These are phyloP conservation scores for Penicillium flavigenum DNA, from an alignment of 495 filamentous ascomycete genomes.

Conservation along the genomic window DNA sequence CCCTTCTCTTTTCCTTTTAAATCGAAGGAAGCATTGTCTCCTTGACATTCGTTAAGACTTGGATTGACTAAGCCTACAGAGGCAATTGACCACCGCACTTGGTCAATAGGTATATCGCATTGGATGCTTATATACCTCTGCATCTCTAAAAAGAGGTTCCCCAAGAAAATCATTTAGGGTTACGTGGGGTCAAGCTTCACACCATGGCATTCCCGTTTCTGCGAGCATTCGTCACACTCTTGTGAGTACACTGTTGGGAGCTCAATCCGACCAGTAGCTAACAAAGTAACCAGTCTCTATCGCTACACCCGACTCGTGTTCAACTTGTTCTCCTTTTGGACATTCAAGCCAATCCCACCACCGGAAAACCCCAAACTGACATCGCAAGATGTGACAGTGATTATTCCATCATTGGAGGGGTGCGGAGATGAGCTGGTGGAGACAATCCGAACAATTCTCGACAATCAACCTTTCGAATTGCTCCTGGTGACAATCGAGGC, in stretches of 20 bases:
- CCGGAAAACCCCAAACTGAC: constrained; percentile 62
- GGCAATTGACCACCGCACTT: constrained; percentile 6
- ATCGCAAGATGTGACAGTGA: constrained; percentile 70
- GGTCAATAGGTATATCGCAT: neutral
- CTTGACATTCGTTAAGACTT: constrained; percentile 26
- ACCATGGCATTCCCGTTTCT: constrained; percentile 48
- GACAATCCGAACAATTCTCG: constrained; percentile 59
- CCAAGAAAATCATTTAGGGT: neutral
- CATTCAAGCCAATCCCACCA: constrained; percentile 60
- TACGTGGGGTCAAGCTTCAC: constrained; percentile 9
- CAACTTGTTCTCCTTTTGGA: constrained; percentile 64
- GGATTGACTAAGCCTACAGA: constrained; percentile 7
- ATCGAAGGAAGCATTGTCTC: constrained; percentile 28
- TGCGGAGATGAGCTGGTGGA: constrained; percentile 58
- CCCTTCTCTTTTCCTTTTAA: constrained; percentile 18
- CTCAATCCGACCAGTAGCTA: constrained; percentile 13
- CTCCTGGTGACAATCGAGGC: constrained; percentile 65
- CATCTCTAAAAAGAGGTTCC: neutral
- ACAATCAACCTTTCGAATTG: constrained; percentile 55
- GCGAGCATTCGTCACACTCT: constrained; percentile 48
- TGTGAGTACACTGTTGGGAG: constrained; percentile 35
- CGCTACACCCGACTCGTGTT: constrained; percentile 66
- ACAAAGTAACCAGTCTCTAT: constrained; percentile 45
- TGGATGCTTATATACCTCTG: constrained; percentile 1
- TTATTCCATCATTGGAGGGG: constrained; percentile 68